Evolutionary conservation across 208 protist genomes (phyloP).

Genomic region (Leptomonas seymouri): DNA sequence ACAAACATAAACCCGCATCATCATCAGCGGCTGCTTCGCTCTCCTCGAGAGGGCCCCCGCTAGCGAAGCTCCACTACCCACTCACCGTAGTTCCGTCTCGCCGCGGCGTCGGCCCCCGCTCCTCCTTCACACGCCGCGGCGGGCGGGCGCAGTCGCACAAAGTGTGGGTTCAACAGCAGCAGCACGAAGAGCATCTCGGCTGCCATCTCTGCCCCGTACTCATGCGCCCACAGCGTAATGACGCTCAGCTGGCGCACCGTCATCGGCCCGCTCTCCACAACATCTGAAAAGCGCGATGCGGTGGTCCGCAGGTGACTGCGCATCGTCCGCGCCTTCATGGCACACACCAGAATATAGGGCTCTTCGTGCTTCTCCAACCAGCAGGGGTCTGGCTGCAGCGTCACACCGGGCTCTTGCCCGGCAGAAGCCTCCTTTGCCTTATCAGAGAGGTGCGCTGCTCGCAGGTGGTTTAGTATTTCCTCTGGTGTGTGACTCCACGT

Average conservation of each 20-base stretch:
- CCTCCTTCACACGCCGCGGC: neutral
- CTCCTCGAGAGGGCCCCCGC: neutral
- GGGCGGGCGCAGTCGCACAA: conserved; percentile 25
- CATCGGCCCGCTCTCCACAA: conserved; percentile 16
- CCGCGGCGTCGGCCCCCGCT: neutral
- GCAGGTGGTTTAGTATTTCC: conserved; percentile 21
- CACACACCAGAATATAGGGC: conserved; percentile 31
- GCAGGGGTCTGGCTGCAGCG: neutral
- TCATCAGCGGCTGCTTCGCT: neutral
- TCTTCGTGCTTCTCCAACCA: conserved; percentile 31
- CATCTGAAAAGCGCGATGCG: conserved; percentile 25
- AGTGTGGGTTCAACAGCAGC: conserved; percentile 29
- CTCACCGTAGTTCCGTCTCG: neutral
- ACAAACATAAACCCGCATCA: too few species aligned
- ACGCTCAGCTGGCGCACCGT: conserved; percentile 41
- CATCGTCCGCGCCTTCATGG: conserved; percentile 26
- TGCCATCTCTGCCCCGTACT: conserved; percentile 50
- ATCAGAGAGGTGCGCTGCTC: neutral
- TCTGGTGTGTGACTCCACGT: conserved; percentile 24
- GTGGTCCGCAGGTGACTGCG: conserved; percentile 36
- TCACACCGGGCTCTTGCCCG: neutral
- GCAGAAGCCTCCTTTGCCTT: neutral
- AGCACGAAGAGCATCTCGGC: conserved; percentile 54
- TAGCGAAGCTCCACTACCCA: conserved; percentile 22
- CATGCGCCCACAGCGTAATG: conserved; percentile 60